Conservation (phyloP, 1,139 yeast species). For the Candida glucosophila region DNA sequence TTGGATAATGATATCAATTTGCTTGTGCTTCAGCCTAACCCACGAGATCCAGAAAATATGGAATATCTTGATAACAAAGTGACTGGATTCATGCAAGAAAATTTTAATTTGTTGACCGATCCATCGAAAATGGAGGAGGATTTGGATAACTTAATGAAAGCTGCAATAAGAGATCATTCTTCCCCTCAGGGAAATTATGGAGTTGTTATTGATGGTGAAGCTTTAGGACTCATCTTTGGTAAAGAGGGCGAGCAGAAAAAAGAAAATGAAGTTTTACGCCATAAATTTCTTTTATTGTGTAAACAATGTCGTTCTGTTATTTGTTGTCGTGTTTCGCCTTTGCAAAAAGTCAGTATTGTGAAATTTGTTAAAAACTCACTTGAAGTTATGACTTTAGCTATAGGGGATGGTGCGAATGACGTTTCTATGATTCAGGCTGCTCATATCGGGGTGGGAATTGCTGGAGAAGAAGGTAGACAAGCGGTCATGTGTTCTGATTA, state of each 20-base stretch:
- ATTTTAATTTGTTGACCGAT: slow-evolving; percentile 24
- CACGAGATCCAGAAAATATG: slow-evolving; percentile 15
- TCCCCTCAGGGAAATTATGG: slow-evolving; percentile 42
- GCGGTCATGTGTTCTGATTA: slow-evolving; percentile 64
- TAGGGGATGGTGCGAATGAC: slow-evolving; percentile 64
- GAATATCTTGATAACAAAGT: slow-evolving; percentile 26
- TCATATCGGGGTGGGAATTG: slow-evolving; percentile 58
- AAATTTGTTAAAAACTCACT: slow-evolving; percentile 41
- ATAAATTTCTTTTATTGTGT: slow-evolving; percentile 46
- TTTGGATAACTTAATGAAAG: slow-evolving; percentile 25
- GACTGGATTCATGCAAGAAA: slow-evolving; percentile 29
- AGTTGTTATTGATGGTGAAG: slow-evolving; percentile 49
- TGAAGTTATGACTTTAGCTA: slow-evolving; percentile 55
- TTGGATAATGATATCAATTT: slow-evolving; percentile 83
- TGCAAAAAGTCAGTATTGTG: slow-evolving; percentile 55
- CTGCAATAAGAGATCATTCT: slow-evolving; percentile 40
- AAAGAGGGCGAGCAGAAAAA: slow-evolving; percentile 12
- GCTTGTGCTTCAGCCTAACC: slow-evolving; percentile 51
- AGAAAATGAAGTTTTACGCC: slow-evolving; percentile 12
- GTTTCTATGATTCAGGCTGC: slow-evolving; percentile 67
- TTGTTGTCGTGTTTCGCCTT: slow-evolving; percentile 60
- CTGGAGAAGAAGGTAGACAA: slow-evolving; percentile 63
- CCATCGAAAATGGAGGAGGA: slow-evolving; percentile 14
- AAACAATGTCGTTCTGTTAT: slow-evolving; percentile 53
- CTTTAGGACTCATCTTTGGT: slow-evolving; percentile 35